Conservation (phyloP, 2,329 filamentous ascomycete genomes). For the Byssoonygena ceratinophila region DNA sequence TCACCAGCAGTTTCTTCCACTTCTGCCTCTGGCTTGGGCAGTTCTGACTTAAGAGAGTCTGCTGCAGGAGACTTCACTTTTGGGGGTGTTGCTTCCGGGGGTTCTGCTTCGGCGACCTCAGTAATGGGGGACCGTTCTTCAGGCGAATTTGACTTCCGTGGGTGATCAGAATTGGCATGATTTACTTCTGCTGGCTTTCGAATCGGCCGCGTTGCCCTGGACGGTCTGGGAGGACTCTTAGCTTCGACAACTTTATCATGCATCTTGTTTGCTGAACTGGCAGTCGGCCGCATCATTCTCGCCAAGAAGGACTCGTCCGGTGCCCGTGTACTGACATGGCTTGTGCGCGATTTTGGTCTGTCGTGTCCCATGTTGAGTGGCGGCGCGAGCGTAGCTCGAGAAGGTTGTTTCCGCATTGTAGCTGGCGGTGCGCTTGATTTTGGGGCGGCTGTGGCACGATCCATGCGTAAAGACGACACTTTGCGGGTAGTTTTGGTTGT, state of each 20-base stretch:
- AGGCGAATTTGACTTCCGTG: constrained; percentile 9
- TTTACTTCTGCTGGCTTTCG: constrained; percentile 3
- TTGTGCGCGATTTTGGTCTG: constrained; percentile 34
- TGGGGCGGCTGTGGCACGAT: constrained; percentile 18
- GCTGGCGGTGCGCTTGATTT: constrained; percentile 13
- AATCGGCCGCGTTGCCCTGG: not conserved
- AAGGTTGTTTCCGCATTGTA: constrained; percentile 22
- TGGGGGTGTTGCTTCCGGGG: not conserved
- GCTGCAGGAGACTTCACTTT: not conserved
- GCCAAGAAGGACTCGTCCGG: constrained; percentile 41
- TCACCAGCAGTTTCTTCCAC: not conserved
- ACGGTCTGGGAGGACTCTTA: constrained; percentile 30
- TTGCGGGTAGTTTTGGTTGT: constrained; percentile 25
- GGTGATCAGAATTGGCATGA: not conserved
- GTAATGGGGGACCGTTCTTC: not conserved
- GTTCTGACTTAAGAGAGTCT: not conserved
- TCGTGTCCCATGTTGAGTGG: constrained; percentile 17
- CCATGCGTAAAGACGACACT: constrained; percentile 17
- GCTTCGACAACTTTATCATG: constrained; percentile 39
- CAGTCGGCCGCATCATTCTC: constrained; percentile 44
- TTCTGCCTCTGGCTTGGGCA: not conserved
- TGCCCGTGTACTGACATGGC: constrained; percentile 28
- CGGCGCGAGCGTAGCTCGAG: constrained; percentile 21
- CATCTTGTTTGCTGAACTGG: constrained; percentile 40
- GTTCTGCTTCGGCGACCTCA: not conserved